Base-by-base conservation (phyloP, 129 eudicot genomes). In the Flaveria brownii region DNA sequence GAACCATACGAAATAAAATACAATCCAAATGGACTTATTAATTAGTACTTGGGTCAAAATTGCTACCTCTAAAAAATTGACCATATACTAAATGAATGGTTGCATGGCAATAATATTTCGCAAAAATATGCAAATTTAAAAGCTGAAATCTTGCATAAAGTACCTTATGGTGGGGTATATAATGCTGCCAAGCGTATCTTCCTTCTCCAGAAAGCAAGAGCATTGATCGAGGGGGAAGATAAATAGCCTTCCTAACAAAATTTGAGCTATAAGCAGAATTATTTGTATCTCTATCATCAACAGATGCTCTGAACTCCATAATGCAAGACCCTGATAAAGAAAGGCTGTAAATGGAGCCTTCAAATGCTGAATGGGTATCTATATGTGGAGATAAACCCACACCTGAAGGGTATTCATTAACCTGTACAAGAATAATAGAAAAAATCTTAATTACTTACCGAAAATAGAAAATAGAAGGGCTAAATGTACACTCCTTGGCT, bases 351-450 rank as follows among this genome's bases (percentile, higher is more conserved):
- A 94, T 94, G 55, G 84, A 84, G 16, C 87, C 96, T 67, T 89
- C 97, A 82, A 94, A 94, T 59, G 99, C 99, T 49, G 99, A 94
- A 87, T 91, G 99, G 56, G 99, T 94, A 84, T 94, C 99, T 74
- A 94, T 86, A 72, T 94, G 99, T 7, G 99, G 99, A 28, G 99
- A 91, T 82, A 94, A 78, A 17, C 99, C 99, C 54, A 94, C 99
- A 17, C 99, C 99, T 49, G 88, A n/a, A 7, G 99, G 97, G 67
- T 94, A 94, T 80, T 94, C 99, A 82, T 94, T 94, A 61, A 94
- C 94, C 99, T 94, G 88, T 43, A 61, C 71, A 46, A 81, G 68
- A 72, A 80, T 30, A 49, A 57, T 10, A 70, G 13, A 67, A 73
- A 55, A 12, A 16, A 56, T 45, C 13, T n/a, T 15, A 26, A 43